A percentile compares a stretch with the other conserved stretches of the same genome.
phyloP scores from a whole-genome alignment of 345 rosid species.

The Lepidium didymum region DNA sequence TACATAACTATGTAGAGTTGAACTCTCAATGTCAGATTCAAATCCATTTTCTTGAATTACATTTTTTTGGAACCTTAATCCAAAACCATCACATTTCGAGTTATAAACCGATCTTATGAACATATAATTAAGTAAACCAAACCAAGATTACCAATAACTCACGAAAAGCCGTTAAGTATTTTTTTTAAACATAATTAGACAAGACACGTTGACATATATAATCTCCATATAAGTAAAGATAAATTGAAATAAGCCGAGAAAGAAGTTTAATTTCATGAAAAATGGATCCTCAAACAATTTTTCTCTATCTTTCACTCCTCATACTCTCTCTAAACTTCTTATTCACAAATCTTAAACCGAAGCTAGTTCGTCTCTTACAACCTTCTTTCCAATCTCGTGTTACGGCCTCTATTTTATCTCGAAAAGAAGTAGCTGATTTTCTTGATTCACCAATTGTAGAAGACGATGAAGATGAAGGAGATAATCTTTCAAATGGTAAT shows the following conservation, averaged over 20 bases:
- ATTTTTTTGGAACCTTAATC: neutral
- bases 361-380: conserved; percentile 10
- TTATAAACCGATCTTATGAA: neutral
- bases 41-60: neutral
- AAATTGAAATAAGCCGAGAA: neutral
- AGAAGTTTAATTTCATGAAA: conserved; percentile 10
- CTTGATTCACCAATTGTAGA: conserved; percentile 29
- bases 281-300: conserved; percentile 21
- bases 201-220: neutral
- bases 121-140: neutral
- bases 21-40: neutral
- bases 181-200: neutral
- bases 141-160: neutral
- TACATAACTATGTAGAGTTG: no score
- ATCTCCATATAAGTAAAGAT: conserved; percentile 7
- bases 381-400: conserved; percentile 11
- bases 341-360: conserved; percentile 4
- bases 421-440: conserved; percentile 21
- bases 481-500: neutral
- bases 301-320: conserved; percentile 22
- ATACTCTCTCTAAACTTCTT: conserved; percentile 18
- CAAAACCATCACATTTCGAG: neutral
- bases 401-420: conserved; percentile 10
- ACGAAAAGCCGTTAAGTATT: neutral
- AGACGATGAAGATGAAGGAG: conserved; percentile 26